Percentiles rank a stretch among this genome's conserved stretches.
Conservation (phyloP, 2,329 filamentous ascomycete species). For the Talaromyces sp. region DNA sequence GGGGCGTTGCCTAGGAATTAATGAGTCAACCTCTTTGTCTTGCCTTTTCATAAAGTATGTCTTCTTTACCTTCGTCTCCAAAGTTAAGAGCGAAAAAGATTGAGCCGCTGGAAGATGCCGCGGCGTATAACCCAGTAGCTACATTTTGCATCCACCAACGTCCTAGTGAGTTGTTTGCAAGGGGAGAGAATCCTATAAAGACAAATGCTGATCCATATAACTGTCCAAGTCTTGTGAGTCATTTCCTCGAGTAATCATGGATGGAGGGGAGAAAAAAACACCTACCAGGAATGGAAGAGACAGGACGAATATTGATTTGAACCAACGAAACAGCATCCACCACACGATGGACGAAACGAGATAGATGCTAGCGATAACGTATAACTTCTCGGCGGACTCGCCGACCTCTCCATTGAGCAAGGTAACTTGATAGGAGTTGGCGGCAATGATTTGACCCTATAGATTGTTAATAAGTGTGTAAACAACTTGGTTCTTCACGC, state of each 20-base stretch:
- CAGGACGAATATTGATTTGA: conserved; percentile 49
- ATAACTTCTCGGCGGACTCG: conserved; percentile 50
- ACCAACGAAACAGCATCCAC: conserved; percentile 53
- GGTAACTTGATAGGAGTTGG: conserved; percentile 59
- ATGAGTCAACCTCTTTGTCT: not conserved
- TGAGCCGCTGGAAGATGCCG: conserved; percentile 53
- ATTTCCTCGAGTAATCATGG: not conserved
- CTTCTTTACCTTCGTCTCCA: conserved; percentile 46
- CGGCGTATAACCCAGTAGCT: conserved; percentile 53
- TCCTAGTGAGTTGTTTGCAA: conserved; percentile 25
- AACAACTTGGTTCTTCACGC: not conserved
- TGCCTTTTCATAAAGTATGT: not conserved
- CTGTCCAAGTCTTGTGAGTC: not conserved
- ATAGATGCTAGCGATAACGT: conserved; percentile 52
- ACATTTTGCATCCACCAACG: conserved; percentile 50
- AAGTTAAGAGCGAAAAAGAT: conserved; percentile 60
- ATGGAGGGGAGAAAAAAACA: not conserved
- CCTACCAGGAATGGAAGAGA: conserved; percentile 47
- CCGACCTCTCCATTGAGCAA: conserved; percentile 55
- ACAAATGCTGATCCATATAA: conserved; percentile 40
- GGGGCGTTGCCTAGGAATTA: conserved; percentile 38
- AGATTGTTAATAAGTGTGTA: not conserved
- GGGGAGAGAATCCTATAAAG: conserved; percentile 44
- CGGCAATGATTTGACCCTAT: conserved; percentile 50
- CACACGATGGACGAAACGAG: conserved; percentile 49